Evolutionary conservation across 2,329 filamentous ascomycete species (phyloP), one percentile per base, ranked within the genome.

Genomic region (Scedosporium minutisporum): DNA sequence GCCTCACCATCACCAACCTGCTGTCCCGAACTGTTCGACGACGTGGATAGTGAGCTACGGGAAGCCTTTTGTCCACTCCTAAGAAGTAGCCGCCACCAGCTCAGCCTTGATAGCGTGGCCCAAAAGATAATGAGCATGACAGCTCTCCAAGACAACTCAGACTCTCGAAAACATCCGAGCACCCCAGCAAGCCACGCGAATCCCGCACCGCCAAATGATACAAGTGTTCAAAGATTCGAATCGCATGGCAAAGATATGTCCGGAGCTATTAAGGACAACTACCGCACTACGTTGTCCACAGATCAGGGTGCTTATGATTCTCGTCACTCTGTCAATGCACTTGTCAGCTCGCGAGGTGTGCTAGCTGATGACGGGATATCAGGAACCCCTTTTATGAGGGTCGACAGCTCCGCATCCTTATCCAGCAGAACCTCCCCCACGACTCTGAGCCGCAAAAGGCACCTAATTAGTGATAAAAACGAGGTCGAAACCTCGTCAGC

Each of bases 381-480:
- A 6, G 81, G 82, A 23, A 81, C 73, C 64, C 82, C 82, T 0
- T 85, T 85, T 66, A 71, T 81, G 12, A 75, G 81, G 25, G 80
- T 82, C 16, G 72, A 71, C 38, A 74, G 71, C 14, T 69, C 73
- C 1, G 72, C 74, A 18, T 66, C 70, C 23, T 55, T 27, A 55
- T 14, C 51, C 18, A 55, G 51, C 18, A 6, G 18, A 14, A 6
- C 51, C 12, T 27, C 21, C 4, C 57, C 38, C 18, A 6, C 25
- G n/a, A 14, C 2, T 55, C 64, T 29, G 60, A 55, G 12, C 63
- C 59, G 14, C 48, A 63, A 21, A 60, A 51, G 10, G 12, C 18
- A 25, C 18, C 23, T 10, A 55, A 23, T 6, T 21, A 7, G 21
- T 55, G 12, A 29, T 23, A 55, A 12, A 27, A 55, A 14, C 18